Base-by-base conservation (phyloP, 768 basidiomycete genomes). In the Pholiota conissans region DNA sequence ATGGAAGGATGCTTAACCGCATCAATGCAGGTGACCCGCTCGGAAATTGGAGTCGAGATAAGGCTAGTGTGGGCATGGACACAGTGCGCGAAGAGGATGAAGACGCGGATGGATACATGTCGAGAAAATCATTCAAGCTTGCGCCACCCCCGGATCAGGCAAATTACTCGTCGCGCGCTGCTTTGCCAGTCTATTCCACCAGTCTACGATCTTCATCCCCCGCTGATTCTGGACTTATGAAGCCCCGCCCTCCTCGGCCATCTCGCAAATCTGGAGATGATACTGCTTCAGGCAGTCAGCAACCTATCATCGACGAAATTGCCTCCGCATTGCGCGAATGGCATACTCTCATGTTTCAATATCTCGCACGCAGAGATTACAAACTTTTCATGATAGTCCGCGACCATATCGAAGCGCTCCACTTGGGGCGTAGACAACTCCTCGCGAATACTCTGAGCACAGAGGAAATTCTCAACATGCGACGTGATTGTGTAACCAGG, bases 231-330 rank as follows among this genome's bases (percentile, higher is more conserved):
- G 84, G 85, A 47, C 73, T 82, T 14, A 67, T 81, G 63, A 91
- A 93, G 68, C 89, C 87, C 1, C 76, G 89, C 5, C 94, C 93
- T 8, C 95, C 93, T 3, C 84, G 97, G 42, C 96, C 96, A 5
- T 92, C 90, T n/a, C 82, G 98, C 48, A 95, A 95, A 61, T 92
- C 93, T 9, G 93, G 93, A 34, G 96, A 97, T 68, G 95, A 98
- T 64, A 98, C 96, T 2, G 80, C 84, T 3, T 87, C 89, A 0
- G 96, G 96, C 9, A 78, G 80, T 20, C 75, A 71, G 2, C 95
- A 97, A 67, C 96, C 96, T 9, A 89, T 98, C 67, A 86, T 98
- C 50, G 96, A 98, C 73, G 96, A 98, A 76, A 96, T 98, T 62
- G 93, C 96, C 0, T 96, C 93, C 7, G 95, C 96, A 0, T 76